Evolutionary conservation across 2,329 filamentous ascomycete genomes (phyloP).

Genomic region (Penicillium digitatum): DNA sequence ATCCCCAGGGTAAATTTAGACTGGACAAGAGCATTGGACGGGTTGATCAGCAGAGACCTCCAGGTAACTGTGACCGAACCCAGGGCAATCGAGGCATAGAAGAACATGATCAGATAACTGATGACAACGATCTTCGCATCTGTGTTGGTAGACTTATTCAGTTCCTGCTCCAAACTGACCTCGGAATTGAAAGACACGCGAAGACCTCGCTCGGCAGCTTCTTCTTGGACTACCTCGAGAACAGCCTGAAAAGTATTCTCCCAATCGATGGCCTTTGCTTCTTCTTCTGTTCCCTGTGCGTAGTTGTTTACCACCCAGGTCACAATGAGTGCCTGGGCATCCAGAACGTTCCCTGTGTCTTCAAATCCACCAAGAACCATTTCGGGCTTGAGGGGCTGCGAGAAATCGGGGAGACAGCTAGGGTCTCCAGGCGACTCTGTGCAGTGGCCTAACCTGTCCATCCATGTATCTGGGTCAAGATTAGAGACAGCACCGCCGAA

Average conservation of each 20-base stretch:
- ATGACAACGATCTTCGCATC: constrained; percentile 95
- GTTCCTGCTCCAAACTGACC: constrained; percentile 87
- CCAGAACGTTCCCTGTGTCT: constrained; percentile 58
- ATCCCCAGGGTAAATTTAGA: constrained; percentile 97
- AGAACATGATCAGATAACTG: constrained; percentile 98
- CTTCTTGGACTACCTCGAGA: constrained; percentile 71
- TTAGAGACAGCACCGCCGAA: constrained; percentile 65
- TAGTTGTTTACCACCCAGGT: constrained; percentile 95
- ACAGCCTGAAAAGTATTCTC: constrained; percentile 72
- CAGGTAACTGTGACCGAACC: constrained; percentile 81
- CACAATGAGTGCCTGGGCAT: constrained; percentile 75
- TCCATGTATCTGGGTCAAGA: constrained; percentile 66
- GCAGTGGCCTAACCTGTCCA: constrained; percentile 67
- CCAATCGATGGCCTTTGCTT: constrained; percentile 80
- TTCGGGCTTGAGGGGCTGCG: constrained; percentile 79
- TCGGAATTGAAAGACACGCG: constrained; percentile 93
- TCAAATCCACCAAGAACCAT: constrained; percentile 82
- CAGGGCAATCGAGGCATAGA: constrained; percentile 89
- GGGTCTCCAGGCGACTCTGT: constrained; percentile 67
- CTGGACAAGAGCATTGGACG: constrained; percentile 79
- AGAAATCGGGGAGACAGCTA: constrained; percentile 79
- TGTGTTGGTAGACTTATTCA: constrained; percentile 97
- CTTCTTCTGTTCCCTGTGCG: constrained; percentile 65
- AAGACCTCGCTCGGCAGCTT: constrained; percentile 73
- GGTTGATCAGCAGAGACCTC: constrained; percentile 73